Conservation (phyloP, 106 monocot species). For the Dendrobium chrysotoxum region DNA sequence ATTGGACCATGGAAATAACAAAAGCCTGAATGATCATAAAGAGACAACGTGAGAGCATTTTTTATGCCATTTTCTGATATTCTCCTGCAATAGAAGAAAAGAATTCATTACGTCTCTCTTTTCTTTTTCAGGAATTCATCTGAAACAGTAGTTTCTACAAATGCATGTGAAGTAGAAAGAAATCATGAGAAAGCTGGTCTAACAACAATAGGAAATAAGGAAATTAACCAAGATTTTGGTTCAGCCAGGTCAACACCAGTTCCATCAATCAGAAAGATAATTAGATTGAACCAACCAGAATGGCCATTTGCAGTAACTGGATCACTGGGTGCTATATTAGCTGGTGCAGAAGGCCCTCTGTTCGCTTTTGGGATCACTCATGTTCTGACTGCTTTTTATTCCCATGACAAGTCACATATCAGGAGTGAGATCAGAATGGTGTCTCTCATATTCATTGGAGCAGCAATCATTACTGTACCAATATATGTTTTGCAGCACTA, state of each 20-base stretch:
- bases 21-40: constrained; percentile 7
- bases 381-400: constrained; percentile 23
- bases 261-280: constrained; percentile 17
- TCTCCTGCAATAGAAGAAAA: background rate
- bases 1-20: constrained; percentile 3
- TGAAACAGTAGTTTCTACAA: constrained; percentile 1
- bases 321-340: constrained; percentile 21
- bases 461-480: constrained; percentile 27
- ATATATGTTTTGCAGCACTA: constrained; percentile 33
- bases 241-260: background rate
- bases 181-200: constrained; percentile 6
- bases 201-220: background rate
- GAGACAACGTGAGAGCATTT: constrained; percentile 14
- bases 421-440: constrained; percentile 24
- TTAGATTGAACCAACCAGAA: constrained; percentile 25
- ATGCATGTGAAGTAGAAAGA: constrained; percentile 4
- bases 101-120: background rate
- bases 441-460: constrained; percentile 31
- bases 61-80: background rate
- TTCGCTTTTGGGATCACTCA: constrained; percentile 35
- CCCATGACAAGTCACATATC: constrained; percentile 16
- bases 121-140: constrained; percentile 11
- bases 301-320: constrained; percentile 30
- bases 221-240: background rate
- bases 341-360: constrained; percentile 29